Conservation (phyloP, 2,329 filamentous ascomycete species). For the Apiospora phragmitis region DNA sequence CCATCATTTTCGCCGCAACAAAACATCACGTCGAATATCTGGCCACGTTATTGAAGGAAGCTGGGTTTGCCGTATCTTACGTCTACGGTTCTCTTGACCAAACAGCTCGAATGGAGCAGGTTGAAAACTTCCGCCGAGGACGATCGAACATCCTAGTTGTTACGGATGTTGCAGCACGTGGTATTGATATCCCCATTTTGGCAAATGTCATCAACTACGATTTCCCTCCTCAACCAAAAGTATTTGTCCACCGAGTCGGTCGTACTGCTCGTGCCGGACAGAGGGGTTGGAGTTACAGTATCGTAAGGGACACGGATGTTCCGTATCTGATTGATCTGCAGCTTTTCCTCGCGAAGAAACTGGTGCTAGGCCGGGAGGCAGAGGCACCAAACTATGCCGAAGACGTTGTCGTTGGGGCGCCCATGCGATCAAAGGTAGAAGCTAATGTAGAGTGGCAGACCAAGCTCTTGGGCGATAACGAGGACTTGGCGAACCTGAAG, state of each 20-base stretch:
- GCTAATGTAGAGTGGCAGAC: slow-evolving; percentile 78
- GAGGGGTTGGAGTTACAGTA: slow-evolving; percentile 91
- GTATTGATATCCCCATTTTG: slow-evolving; percentile 95
- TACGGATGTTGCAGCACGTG: slow-evolving; percentile 92
- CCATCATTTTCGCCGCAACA: slow-evolving; percentile 90
- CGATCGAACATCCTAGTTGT: slow-evolving; percentile 90
- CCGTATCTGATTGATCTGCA: slow-evolving; percentile 94
- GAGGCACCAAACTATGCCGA: slow-evolving; percentile 70
- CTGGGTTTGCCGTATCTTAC: slow-evolving; percentile 88
- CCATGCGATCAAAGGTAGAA: slow-evolving; percentile 74
- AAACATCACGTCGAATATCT: slow-evolving; percentile 98
- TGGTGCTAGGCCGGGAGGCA: slow-evolving; percentile 71
- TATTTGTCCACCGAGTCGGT: slow-evolving; percentile 95
- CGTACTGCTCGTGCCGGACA: slow-evolving; percentile 93
- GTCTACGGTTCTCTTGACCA: slow-evolving; percentile 95
- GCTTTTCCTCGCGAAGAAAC: slow-evolving; percentile 83
- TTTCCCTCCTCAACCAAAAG: slow-evolving; percentile 93
- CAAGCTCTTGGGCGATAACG: slow-evolving; percentile 73
- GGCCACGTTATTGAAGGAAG: slow-evolving; percentile 72
- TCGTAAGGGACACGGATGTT: slow-evolving; percentile 83
- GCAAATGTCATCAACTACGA: slow-evolving; percentile 99
- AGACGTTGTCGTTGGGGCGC: slow-evolving; percentile 78
- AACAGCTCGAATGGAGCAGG: slow-evolving; percentile 86
- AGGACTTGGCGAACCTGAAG: slow-evolving; percentile 71
- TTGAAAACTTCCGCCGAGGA: slow-evolving; percentile 84